These are phyloP conservation scores for Sphaerobolus stellatus DNA, from an alignment of 1,284 basidiomycete species.

Conservation along the genomic window DNA sequence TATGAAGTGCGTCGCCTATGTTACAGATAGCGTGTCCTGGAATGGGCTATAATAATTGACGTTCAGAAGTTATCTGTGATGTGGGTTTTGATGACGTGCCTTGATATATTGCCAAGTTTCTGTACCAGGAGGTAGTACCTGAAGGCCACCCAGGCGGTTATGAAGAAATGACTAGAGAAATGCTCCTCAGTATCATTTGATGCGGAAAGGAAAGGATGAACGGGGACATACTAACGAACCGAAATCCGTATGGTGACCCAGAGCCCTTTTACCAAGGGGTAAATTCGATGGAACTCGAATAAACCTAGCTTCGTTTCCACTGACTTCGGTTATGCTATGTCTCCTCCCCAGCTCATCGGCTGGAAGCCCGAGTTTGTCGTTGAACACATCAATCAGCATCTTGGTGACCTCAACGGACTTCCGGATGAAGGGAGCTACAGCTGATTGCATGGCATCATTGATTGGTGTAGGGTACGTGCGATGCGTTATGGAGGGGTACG, in stretches of 20 bases:
- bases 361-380: slow-evolving; percentile 55
- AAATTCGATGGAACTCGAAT: slow-evolving; percentile 51
- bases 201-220: not conserved
- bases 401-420: slow-evolving; percentile 58
- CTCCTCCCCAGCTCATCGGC: slow-evolving; percentile 44
- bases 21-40: slow-evolving; percentile 62
- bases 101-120: slow-evolving; percentile 69
- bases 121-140: slow-evolving; percentile 62
- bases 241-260: slow-evolving; percentile 60
- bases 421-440: slow-evolving; percentile 55
- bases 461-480: slow-evolving; percentile 57
- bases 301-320: slow-evolving; percentile 60
- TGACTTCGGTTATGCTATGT: slow-evolving; percentile 49
- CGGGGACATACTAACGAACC: slow-evolving; percentile 46
- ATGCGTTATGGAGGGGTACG: slow-evolving; percentile 51
- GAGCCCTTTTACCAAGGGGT: slow-evolving; percentile 30
- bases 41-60: slow-evolving; percentile 42
- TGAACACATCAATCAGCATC: slow-evolving; percentile 55
- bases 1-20: slow-evolving; percentile 55
- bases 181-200: slow-evolving; percentile 8
- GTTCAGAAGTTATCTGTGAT: not conserved
- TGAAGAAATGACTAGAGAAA: slow-evolving; percentile 52
- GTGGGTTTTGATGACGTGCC: slow-evolving; percentile 31
- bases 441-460: slow-evolving; percentile 47
- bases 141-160: slow-evolving; percentile 69